Base-by-base conservation (phyloP, 768 basidiomycete genomes). In the Russula vinacea region DNA sequence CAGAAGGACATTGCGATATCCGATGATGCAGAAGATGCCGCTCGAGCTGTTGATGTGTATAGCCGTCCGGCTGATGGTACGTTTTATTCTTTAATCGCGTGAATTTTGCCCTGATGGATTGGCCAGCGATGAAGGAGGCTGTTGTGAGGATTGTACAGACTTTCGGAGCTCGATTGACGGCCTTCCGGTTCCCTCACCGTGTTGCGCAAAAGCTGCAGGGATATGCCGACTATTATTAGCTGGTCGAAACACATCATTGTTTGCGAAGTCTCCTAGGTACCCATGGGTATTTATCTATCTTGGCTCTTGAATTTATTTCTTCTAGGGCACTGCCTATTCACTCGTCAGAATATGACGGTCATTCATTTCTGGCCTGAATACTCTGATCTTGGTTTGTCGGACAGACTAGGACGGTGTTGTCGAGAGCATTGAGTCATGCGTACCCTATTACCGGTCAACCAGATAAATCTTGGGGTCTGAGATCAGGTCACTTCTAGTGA, bases 171-270 rank as follows among this genome's bases (percentile, higher is more conserved):
- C 88, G 85, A 71, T 76, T 93, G 50, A 72, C 79, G 2, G 90
- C 89, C 14, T 92, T 90, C 80, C 89, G 82, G 73, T 90, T 92
- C 69, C 85, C 91, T 3, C 84, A 87, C n/a, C 76, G 78, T 63
- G 84, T 77, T 14, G 89, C 87, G 11, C 78, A 74, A 66, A 87
- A 86, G 75, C 71, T 93, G 61, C 89, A 91, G 74, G 80, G 76
- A 0, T 90, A 88, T 72, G 77, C 89, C 56, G 88, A 91, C 70
- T 87, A 86, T 73, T 79, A 79, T 64, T 83, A 70, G 53, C 8
- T 44, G 13, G 29, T 17, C 19, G 9, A 60, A 52, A 37, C 11
- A n/a, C 22, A 11, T 19, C 35, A 33, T 24, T 22, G n/a, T 24
- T 42, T 35, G 39, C 16, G 14, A 19, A 13, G 33, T 24, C 19